Conservation (phyloP, 2,329 filamentous ascomycete species). For the Daldinia sp. region DNA sequence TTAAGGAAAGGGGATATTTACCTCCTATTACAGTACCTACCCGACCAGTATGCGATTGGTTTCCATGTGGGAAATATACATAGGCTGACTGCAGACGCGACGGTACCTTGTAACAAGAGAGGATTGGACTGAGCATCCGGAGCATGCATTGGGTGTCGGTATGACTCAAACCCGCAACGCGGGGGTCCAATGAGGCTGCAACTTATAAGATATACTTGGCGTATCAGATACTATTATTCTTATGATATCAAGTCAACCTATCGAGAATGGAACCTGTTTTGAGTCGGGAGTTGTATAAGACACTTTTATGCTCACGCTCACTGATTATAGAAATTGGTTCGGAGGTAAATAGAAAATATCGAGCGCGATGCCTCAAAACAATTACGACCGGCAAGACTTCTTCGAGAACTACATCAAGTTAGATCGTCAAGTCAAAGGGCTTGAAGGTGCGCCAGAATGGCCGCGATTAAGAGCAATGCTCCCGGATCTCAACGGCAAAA, state of each 20-base stretch:
- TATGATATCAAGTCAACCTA: not conserved
- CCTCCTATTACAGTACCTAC: no score
- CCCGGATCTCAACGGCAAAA: constrained; percentile 44
- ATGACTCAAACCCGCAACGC: constrained; percentile 12
- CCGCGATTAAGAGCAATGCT: constrained; percentile 52
- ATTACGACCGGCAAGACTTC: constrained; percentile 54
- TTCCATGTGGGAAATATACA: no score
- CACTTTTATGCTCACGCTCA: no score
- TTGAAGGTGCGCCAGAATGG: constrained; percentile 55
- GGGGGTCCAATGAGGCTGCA: not conserved
- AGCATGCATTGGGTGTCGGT: not conserved
- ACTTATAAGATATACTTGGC: not conserved
- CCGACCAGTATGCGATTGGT: no score
- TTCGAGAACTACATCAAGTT: constrained; percentile 54
- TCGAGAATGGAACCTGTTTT: not conserved
- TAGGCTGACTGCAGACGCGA: no score
- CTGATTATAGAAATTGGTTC: no score
- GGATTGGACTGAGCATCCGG: not conserved
- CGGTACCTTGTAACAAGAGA: no score
- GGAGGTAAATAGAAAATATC: not conserved
- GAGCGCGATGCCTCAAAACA: constrained; percentile 49
- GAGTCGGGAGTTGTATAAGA: no score
- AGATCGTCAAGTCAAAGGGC: constrained; percentile 51
- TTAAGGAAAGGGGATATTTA: no score
- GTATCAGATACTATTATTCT: no score